Percentiles rank a stretch among this genome's conserved stretches.
Conservation (phyloP, 169 alveolate species). For the Plasmodium inui region DNA sequence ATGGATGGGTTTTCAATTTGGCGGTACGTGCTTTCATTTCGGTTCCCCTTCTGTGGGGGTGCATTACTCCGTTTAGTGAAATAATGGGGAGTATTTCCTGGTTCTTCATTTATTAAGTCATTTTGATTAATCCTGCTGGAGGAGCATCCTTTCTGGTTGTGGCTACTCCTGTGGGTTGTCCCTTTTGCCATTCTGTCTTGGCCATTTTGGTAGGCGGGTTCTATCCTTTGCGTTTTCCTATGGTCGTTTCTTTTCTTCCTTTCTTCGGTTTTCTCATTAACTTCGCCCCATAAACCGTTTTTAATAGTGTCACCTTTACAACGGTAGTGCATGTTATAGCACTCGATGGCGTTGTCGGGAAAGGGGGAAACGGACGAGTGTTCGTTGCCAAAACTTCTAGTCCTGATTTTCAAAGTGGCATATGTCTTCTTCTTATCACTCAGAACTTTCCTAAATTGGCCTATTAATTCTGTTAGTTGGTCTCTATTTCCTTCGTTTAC, state of each 20-base stretch:
- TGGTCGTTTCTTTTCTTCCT: not conserved
- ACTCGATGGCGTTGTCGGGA: not conserved
- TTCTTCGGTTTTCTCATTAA: not conserved
- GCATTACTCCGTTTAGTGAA: not conserved
- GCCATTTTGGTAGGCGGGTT: not conserved
- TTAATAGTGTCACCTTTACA: not conserved
- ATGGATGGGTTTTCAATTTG: not conserved
- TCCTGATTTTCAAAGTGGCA: conserved; percentile 13
- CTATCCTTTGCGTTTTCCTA: not conserved
- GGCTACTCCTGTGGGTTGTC: not conserved
- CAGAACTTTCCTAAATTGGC: conserved; percentile 4
- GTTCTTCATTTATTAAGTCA: not conserved
- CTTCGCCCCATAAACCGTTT: not conserved
- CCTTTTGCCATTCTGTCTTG: not conserved
- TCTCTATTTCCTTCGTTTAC: not conserved
- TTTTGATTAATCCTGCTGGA: not conserved
- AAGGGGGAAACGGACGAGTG: not conserved
- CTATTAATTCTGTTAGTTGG: conserved; percentile 13
- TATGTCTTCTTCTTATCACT: conserved; percentile 13
- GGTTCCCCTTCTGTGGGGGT: not conserved
- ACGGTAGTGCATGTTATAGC: not conserved
- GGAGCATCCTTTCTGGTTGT: not conserved
- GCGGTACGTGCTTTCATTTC: conserved; percentile 6
- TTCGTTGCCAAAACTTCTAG: not conserved
- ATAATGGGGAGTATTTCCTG: not conserved